Evolutionary conservation across 768 basidiomycete genomes (phyloP).

Genomic region (Boletus rubescentipes): DNA sequence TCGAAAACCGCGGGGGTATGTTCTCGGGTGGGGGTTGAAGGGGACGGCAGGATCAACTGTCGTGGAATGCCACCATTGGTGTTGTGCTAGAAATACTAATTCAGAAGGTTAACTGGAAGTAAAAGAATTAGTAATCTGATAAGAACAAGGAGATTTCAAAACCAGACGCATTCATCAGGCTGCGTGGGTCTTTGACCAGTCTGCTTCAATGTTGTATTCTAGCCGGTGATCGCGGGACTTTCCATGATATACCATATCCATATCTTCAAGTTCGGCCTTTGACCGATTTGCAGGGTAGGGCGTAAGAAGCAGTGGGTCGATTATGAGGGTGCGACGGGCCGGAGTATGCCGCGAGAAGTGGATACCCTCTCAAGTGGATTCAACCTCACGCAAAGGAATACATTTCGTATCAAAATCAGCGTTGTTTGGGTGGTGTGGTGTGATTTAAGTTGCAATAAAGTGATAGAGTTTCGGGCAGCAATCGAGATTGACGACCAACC

Average conservation of each 20-base stretch:
- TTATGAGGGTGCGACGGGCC: constrained; percentile 3
- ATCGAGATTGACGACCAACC: constrained; percentile 46
- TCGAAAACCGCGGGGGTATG: not conserved
- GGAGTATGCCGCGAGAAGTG: constrained; percentile 11
- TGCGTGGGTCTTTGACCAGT: not conserved
- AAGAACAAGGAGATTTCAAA: constrained; percentile 8
- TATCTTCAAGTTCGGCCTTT: constrained; percentile 14
- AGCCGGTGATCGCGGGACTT: constrained; percentile 26
- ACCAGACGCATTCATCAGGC: not conserved
- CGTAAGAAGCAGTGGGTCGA: constrained; percentile 19
- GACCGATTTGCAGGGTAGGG: constrained; percentile 21
- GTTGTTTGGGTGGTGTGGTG: constrained; percentile 9
- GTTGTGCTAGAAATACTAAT: not conserved
- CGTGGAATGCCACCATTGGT: not conserved
- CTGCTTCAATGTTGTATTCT: not conserved
- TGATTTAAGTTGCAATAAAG: constrained; percentile 51
- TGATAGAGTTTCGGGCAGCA: constrained; percentile 47
- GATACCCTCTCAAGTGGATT: not conserved
- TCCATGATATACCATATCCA: not conserved
- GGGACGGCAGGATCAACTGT: constrained; percentile 6
- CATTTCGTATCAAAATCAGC: not conserved
- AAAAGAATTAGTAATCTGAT: constrained; percentile 11
- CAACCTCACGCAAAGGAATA: not conserved
- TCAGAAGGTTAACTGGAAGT: not conserved
- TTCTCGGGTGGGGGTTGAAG: not conserved